A percentile compares a stretch with the other conserved stretches of the same genome.
Conservation (phyloP, 345 rosid species). For the Gossypium ekmanianum region DNA sequence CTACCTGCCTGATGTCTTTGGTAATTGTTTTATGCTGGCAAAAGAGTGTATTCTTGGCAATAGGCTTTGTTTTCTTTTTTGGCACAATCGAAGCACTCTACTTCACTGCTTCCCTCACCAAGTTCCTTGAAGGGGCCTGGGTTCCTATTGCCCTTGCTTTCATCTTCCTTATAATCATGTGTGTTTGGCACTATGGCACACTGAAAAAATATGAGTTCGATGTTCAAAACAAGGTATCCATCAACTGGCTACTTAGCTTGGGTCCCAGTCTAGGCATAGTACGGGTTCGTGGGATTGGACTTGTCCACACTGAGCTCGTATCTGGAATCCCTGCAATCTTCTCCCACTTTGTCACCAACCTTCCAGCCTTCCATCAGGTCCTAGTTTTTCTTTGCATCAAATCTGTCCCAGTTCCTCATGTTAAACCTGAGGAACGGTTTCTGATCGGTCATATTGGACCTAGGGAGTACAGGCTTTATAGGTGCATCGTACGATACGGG, state of each 20-base stretch:
- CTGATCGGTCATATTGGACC: constrained; percentile 82
- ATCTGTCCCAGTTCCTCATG: constrained; percentile 95
- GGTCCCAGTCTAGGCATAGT: constrained; percentile 83
- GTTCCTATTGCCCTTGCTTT: constrained; percentile 87
- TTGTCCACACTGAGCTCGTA: constrained; percentile 87
- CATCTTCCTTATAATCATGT: constrained; percentile 72
- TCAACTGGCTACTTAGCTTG: constrained; percentile 79
- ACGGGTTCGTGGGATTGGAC: constrained; percentile 86
- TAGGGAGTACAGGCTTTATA: constrained; percentile 64
- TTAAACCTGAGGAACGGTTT: constrained; percentile 79
- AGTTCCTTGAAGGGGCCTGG: constrained; percentile 98
- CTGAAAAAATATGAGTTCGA: constrained; percentile 81
- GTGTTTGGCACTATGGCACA: constrained; percentile 87
- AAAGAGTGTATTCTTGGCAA: constrained; percentile 60
- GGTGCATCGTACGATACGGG: constrained; percentile 92
- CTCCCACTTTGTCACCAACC: constrained; percentile 96
- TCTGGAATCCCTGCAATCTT: constrained; percentile 93
- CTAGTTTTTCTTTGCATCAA: constrained; percentile 89
- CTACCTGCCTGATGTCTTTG: constrained; percentile 93
- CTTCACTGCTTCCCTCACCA: constrained; percentile 88
- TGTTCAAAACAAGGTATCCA: constrained; percentile 88
- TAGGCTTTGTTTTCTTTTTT: constrained; percentile 66
- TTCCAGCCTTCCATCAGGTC: constrained; percentile 96
- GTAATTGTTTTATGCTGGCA: constrained; percentile 96
- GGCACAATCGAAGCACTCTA: constrained; percentile 89